A percentile compares a stretch with the other conserved stretches of the same genome.
These are phyloP conservation scores for Aspergillus hortae DNA, from an alignment of 2,329 filamentous ascomycete species.

Conservation along the genomic window DNA sequence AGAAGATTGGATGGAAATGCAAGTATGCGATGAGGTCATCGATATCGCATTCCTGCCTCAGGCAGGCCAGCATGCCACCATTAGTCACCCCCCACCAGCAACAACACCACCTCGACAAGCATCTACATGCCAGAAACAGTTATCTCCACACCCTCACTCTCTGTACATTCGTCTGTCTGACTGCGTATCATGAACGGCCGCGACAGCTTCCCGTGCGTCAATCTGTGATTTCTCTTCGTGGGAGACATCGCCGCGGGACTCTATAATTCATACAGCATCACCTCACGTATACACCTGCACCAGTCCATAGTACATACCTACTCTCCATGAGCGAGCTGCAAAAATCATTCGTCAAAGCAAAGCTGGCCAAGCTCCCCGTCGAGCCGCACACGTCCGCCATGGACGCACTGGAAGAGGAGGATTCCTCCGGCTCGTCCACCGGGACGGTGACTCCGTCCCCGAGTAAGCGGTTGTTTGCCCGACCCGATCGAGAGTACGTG, in stretches of 20 bases:
- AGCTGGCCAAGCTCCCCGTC: slow-evolving; percentile 62
- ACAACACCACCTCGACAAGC: neutral
- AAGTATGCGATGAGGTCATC: slow-evolving; percentile 4
- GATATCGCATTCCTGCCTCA: neutral
- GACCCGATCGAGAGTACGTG: slow-evolving; percentile 60
- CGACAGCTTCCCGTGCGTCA: neutral
- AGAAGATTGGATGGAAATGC: neutral
- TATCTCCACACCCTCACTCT: neutral
- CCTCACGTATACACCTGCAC: neutral
- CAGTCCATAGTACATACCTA: too few relatives aligned
- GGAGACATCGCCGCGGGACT: neutral
- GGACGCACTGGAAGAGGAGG: slow-evolving; percentile 46
- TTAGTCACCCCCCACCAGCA: neutral
- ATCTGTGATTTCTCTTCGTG: neutral
- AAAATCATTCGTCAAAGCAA: slow-evolving; percentile 72
- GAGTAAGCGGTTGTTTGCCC: slow-evolving; percentile 68
- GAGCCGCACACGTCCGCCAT: slow-evolving; percentile 45
- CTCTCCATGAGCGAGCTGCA: slow-evolving; percentile 73
- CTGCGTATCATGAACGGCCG: neutral
- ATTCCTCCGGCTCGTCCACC: slow-evolving; percentile 85
- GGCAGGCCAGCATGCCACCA: neutral
- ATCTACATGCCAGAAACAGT: neutral
- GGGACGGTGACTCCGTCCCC: slow-evolving; percentile 84
- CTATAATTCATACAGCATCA: neutral
- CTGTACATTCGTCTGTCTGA: neutral